phyloP scores from a whole-genome alignment of 495 filamentous ascomycete genomes.

The Penicillium riverlandense region DNA sequence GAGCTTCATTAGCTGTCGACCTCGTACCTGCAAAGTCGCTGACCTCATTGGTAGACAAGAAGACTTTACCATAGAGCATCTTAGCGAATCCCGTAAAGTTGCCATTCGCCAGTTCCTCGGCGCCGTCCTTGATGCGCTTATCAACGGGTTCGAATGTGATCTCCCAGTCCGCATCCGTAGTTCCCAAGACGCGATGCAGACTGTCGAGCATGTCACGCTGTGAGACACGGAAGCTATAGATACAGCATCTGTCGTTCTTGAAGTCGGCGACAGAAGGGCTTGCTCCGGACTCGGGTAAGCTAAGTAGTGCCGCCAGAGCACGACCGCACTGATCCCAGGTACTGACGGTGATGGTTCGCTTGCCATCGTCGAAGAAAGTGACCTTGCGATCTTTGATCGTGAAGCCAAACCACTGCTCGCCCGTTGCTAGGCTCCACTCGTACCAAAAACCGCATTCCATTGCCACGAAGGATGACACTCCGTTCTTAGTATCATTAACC shows the following conservation, averaged over 20 bases:
- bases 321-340: constrained; percentile 41
- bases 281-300: constrained; percentile 21
- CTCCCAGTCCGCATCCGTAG: constrained; percentile 44
- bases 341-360: constrained; percentile 24
- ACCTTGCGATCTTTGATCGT: constrained; percentile 30
- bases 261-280: constrained; percentile 21
- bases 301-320: constrained; percentile 34
- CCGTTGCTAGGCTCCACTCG: constrained; percentile 36
- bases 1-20: constrained; percentile 36
- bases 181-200: constrained; percentile 45
- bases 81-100: constrained; percentile 16
- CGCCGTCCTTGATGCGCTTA: constrained; percentile 37
- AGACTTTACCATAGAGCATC: constrained; percentile 44
- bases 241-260: constrained; percentile 31
- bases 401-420: constrained; percentile 36
- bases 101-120: constrained; percentile 34
- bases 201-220: constrained; percentile 50
- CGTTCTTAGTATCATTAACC: constrained; percentile 30
- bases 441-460: constrained; percentile 48
- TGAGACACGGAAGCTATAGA: constrained; percentile 40
- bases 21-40: constrained; percentile 32
- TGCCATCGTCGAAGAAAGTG: constrained; percentile 45
- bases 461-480: constrained; percentile 39
- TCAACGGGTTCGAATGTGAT: constrained; percentile 33
- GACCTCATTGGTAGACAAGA: constrained; percentile 30